Base-by-base conservation (phyloP, 2,329 filamentous ascomycete genomes). In the Trichoderma sp. region DNA sequence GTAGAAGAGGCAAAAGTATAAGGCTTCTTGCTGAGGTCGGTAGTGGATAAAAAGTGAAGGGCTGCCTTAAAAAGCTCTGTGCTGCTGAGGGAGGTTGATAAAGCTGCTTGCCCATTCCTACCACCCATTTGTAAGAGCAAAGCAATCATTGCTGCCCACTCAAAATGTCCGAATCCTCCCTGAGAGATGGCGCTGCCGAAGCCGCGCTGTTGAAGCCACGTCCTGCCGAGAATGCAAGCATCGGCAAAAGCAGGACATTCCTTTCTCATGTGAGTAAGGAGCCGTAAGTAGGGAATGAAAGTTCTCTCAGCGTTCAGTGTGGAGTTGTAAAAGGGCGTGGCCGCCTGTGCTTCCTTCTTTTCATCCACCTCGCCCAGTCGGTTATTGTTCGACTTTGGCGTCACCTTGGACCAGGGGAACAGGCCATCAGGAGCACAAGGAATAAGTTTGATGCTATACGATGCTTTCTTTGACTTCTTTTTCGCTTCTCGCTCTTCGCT, bases 31-130 rank as follows among this genome's bases (percentile, higher is more conserved):
- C 83, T 83, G 67, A 97, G 83, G 75, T 97, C 90, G 47, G 88
- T 90, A 1, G 88, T 86, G 1, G 91, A 89, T 21, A 99, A 83
- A 73, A 95, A 96, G 77, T 97, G 95, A n/a, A 99, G 83, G 1
- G 91, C 89, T 3, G 93, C 94, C 80, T 97, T 98, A 86, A 99
- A 97, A 56, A 98, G 85, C 79, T 98, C 95, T 29, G 95, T 96
- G 79, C 91, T 92, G 81, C 92, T 97, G 75, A 97, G 91, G 8
- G 92, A 92, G 5, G 88, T 85, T 6, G 94, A 93, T 19, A 98
- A 84, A 6, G 92, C 82, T 2, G 91, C 86, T 72, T 89, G 87
- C 2, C 92, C 91, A 70, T 90, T 90, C 7, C 88, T 86, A 7
- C 90, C 91, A 31, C 92, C 92, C n/a, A 88, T 88, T 78, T 93